A percentile compares a stretch with the other conserved stretches of the same genome.
phyloP scores from a whole-genome alignment of 2,329 filamentous ascomycete genomes.

The Apiospora koreana region DNA sequence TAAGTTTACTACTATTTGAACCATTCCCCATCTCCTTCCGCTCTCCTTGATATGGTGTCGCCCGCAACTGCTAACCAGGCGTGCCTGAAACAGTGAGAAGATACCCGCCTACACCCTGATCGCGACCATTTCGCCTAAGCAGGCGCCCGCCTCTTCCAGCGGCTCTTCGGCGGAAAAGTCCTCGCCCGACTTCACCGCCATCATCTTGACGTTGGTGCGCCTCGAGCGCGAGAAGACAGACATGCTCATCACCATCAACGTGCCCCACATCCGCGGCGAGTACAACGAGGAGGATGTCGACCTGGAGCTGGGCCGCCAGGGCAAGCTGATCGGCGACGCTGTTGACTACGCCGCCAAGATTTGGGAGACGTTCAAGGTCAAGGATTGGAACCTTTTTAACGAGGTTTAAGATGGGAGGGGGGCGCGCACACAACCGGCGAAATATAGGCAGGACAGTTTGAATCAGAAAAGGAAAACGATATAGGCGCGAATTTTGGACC shows the following conservation, averaged over 20 bases:
- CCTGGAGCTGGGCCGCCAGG: slow-evolving; percentile 63
- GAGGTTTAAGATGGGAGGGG: slow-evolving; percentile 31
- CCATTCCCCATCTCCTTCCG: background rate
- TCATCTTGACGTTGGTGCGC: slow-evolving; percentile 76
- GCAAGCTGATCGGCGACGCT: slow-evolving; percentile 67
- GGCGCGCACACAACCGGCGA: background rate
- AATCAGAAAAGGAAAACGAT: background rate
- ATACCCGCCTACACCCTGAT: slow-evolving; percentile 70
- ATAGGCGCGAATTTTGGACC: background rate
- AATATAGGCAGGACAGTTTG: background rate
- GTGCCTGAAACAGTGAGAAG: slow-evolving; percentile 36
- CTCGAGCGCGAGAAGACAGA: slow-evolving; percentile 77
- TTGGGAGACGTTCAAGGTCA: slow-evolving; percentile 73
- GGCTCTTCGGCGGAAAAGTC: slow-evolving; percentile 37
- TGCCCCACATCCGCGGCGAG: slow-evolving; percentile 77
- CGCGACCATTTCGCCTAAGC: slow-evolving; percentile 59
- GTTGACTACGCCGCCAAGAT: slow-evolving; percentile 69
- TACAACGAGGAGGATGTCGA: slow-evolving; percentile 75
- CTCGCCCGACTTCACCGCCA: slow-evolving; percentile 67
- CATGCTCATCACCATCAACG: slow-evolving; percentile 82
- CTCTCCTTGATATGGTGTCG: slow-evolving; percentile 13
- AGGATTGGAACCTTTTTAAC: slow-evolving; percentile 77
- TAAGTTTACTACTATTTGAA: slow-evolving; percentile 30
- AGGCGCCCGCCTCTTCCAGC: slow-evolving; percentile 30
- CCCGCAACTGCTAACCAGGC: slow-evolving; percentile 12